Conservation (phyloP, 768 basidiomycete genomes). For the Mycena albidolilacea region DNA sequence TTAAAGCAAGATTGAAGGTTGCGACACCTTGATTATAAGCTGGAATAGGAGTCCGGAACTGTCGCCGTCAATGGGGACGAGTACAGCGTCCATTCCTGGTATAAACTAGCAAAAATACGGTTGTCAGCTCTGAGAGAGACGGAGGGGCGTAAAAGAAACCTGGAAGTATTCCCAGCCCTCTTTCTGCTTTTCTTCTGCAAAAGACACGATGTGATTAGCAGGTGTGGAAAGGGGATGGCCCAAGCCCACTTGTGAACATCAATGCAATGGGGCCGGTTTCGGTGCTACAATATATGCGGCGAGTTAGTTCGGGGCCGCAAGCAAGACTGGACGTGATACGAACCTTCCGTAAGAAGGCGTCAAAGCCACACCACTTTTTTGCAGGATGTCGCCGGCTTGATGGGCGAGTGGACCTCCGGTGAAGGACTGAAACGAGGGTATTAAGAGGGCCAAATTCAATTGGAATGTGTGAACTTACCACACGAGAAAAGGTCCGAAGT, state of each 20-base stretch:
- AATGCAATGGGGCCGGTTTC: neutral
- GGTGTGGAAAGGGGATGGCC: neutral
- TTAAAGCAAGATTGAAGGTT: neutral
- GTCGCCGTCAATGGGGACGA: slow-evolving; percentile 19
- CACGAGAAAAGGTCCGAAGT: slow-evolving; percentile 3
- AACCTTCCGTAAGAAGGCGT: neutral
- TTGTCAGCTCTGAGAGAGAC: neutral
- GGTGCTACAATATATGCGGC: neutral
- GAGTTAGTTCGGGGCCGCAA: neutral
- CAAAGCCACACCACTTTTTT: neutral
- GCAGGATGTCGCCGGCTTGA: neutral
- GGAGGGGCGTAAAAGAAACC: neutral
- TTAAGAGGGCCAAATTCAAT: neutral
- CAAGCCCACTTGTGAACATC: neutral
- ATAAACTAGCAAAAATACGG: neutral
- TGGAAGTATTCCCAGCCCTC: slow-evolving; percentile 24
- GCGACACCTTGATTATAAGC: slow-evolving; percentile 21
- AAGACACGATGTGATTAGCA: neutral
- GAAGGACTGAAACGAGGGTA: neutral
- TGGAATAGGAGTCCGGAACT: slow-evolving; percentile 13
- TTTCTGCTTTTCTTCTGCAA: neutral
- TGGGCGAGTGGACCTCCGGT: slow-evolving; percentile 14
- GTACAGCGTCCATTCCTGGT: neutral
- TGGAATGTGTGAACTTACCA: neutral
- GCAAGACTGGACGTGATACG: neutral